phyloP scores from a whole-genome alignment of 768 basidiomycete genomes.

The Leccinum incarnatum region DNA sequence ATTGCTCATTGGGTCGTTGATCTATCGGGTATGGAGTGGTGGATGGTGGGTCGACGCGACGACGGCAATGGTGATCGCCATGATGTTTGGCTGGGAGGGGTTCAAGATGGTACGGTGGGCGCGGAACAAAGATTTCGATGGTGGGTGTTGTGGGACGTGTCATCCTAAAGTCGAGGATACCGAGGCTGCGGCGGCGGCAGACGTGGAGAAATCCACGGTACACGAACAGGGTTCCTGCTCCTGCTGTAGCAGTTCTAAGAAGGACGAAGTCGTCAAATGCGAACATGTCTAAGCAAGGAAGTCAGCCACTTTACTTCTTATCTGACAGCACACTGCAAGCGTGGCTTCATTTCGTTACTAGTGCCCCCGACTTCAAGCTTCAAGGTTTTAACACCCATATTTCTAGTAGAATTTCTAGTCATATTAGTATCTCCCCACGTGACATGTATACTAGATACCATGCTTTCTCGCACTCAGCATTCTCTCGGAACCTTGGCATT shows the following conservation, averaged over 20 bases:
- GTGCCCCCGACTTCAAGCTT: not conserved
- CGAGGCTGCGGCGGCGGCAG: not conserved
- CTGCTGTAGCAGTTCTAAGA: not conserved
- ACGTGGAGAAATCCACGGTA: constrained; percentile 1
- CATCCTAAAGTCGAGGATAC: not conserved
- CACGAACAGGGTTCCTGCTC: not conserved
- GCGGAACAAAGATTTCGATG: constrained; percentile 32
- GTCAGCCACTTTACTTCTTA: not conserved
- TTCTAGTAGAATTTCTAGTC: not conserved
- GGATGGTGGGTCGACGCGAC: constrained; percentile 50
- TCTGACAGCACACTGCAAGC: not conserved
- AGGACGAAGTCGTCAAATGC: not conserved
- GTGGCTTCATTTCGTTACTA: not conserved
- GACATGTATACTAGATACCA: not conserved
- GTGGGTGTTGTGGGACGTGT: constrained; percentile 35
- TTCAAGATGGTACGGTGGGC: constrained; percentile 43
- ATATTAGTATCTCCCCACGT: not conserved
- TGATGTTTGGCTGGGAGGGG: constrained; percentile 47
- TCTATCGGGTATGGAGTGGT: constrained; percentile 40
- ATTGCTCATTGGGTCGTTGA: constrained; percentile 39
- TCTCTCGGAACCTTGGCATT: too few relatives aligned
- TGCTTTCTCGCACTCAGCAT: not conserved
- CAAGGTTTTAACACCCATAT: not conserved
- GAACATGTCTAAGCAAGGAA: constrained; percentile 8
- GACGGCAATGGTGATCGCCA: constrained; percentile 39